Conservation (phyloP, 257 asterid species). For the Solanum etuberosum region DNA sequence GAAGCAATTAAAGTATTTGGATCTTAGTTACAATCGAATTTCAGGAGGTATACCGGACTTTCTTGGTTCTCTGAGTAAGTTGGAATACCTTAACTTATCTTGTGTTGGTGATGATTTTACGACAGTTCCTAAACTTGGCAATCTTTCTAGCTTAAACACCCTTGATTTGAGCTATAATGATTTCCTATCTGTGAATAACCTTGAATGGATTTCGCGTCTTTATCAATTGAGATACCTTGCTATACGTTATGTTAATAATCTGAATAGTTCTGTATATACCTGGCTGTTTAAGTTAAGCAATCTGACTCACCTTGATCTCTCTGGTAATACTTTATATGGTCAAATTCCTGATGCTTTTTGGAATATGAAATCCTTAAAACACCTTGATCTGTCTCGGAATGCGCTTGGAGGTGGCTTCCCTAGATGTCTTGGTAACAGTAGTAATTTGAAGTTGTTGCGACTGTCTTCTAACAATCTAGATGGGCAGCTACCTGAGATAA, state of each 20-base stretch:
- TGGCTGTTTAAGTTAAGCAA: slow-evolving; percentile 13
- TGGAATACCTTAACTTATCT: neutral
- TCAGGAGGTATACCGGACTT: neutral
- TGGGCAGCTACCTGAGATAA: neutral
- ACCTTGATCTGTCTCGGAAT: slow-evolving; percentile 3
- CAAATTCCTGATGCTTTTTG: slow-evolving; percentile 16
- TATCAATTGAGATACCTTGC: neutral
- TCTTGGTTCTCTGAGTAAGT: neutral
- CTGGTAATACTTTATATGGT: slow-evolving; percentile 8
- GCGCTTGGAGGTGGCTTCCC: slow-evolving; percentile 15
- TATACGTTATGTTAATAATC: neutral
- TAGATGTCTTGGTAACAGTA: slow-evolving; percentile 2
- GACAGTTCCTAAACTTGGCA: neutral
- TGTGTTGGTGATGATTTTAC: neutral
- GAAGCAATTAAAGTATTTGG: slow-evolving; percentile 16
- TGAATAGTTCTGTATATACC: neutral
- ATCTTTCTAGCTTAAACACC: neutral
- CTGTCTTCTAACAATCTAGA: neutral
- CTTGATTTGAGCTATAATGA: neutral
- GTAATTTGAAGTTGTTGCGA: neutral
- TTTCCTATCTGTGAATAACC: neutral
- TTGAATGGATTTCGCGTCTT: slow-evolving; percentile 7
- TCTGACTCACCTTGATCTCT: slow-evolving; percentile 4
- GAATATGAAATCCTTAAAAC: neutral
- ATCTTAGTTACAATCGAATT: slow-evolving; percentile 12